Percentiles rank a stretch among this genome's conserved stretches.
phyloP scores from a whole-genome alignment of 169 alveolate species.

The Eimeria tenella region DNA sequence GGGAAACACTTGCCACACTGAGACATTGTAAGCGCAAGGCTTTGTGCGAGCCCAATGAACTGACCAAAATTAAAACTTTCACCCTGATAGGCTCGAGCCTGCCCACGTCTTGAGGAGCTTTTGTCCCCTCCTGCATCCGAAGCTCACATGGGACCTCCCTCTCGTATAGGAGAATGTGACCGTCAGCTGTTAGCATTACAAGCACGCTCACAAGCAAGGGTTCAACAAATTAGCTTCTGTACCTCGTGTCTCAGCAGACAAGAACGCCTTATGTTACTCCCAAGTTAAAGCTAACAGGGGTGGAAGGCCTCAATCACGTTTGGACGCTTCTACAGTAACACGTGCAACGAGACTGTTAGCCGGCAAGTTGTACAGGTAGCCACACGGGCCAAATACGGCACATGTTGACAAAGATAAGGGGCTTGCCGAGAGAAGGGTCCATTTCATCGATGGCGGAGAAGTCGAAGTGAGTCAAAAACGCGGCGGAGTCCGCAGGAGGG shows the following conservation, averaged over 20 bases:
- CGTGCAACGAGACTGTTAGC: not conserved
- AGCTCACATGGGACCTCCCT: conserved; percentile 96
- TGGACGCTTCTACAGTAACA: too few species aligned
- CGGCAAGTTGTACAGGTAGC: not conserved
- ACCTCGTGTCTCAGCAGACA: too few species aligned
- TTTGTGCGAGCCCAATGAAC: not conserved
- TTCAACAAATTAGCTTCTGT: too few species aligned
- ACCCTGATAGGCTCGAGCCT: conserved; percentile 92
- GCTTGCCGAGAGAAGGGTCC: conserved; percentile 93
- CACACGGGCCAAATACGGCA: not conserved
- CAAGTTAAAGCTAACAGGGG: too few species aligned
- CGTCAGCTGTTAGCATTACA: conserved; percentile 86
- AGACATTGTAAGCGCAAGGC: not conserved
- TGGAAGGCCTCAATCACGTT: too few species aligned
- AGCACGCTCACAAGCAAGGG: not conserved
- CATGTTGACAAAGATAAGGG: not conserved
- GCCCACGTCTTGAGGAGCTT: conserved; percentile 88
- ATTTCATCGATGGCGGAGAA: conserved; percentile 93
- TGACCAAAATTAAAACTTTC: conserved; percentile 88
- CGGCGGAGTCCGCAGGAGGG: conserved; percentile 64
- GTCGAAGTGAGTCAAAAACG: conserved; percentile 86
- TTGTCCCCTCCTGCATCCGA: conserved; percentile 85
- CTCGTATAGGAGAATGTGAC: conserved; percentile 92
- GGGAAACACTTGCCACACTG: too few species aligned
- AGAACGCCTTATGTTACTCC: too few species aligned